phyloP scores from a whole-genome alignment of 805 yeast genomes.

The Peterozyma toletana region DNA sequence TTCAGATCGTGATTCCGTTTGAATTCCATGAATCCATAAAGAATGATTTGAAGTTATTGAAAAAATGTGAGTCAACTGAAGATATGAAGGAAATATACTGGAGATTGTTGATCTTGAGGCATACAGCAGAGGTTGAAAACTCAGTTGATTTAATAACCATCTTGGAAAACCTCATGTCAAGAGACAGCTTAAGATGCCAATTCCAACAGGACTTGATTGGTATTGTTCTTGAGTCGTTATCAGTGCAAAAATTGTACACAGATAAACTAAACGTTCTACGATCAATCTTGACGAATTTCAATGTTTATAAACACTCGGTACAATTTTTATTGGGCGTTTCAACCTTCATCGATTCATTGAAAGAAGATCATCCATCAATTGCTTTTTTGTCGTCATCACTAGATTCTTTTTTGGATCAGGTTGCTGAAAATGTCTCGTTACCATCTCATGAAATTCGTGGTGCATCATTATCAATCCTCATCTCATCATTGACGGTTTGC shows the following conservation, averaged over 20 bases:
- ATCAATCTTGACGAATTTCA: constrained; percentile 16
- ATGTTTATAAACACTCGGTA: constrained; percentile 25
- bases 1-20: constrained; percentile 19
- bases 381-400: constrained; percentile 10
- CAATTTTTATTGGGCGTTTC: constrained; percentile 28
- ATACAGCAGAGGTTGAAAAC: constrained; percentile 23
- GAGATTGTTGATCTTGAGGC: constrained; percentile 38
- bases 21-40: constrained; percentile 24
- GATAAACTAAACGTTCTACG: constrained; percentile 12
- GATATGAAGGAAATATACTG: constrained; percentile 35
- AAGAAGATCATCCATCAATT: constrained; percentile 2
- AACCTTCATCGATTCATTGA: constrained; percentile 14
- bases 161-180: constrained; percentile 8
- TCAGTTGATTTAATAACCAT: constrained; percentile 15
- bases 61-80: constrained; percentile 6
- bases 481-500: constrained; percentile 31
- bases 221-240: constrained; percentile 25
- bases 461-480: constrained; percentile 30
- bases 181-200: constrained; percentile 5
- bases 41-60: constrained; percentile 14
- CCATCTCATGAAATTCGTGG: constrained; percentile 47
- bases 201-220: constrained; percentile 37
- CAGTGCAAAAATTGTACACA: constrained; percentile 16
- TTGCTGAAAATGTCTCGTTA: constrained; percentile 30
- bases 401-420: constrained; percentile 13